Evolutionary conservation across 441 rosid genomes (phyloP), one percentile per base, ranked within the genome.

Genomic region (Aquilaria agallochum): DNA sequence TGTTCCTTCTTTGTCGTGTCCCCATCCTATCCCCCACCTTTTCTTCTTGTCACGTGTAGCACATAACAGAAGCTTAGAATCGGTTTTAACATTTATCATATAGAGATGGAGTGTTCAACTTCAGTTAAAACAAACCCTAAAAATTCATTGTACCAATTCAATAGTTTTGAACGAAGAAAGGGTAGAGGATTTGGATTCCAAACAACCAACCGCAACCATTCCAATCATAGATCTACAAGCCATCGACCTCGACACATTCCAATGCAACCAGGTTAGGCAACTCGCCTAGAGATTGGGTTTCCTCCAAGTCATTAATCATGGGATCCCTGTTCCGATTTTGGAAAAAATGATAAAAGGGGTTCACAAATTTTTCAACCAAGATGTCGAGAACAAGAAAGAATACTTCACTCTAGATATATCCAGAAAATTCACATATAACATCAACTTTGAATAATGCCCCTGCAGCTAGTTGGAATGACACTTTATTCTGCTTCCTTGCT

Each of bases 381-480:
- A 71, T 30, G 2, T 9, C 20, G 83, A 67, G 54, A 57, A 64
- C 20, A 85, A 73, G 71, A 76, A 51, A 42, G 42, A 55, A 12
- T 72, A 64, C 31, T 78, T 62, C 61, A 30, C 70, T 0, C 74
- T 82, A 33, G 85, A 80, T 57, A 0, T 2, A 2, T 13, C 15
- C 1, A 71, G 45, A 48, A 75, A 57, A 62, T 67, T 74, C 5
- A 42, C 20, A 4, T 80, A 76, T 31, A 63, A 64, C 32, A 74
- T 75, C 71, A 80, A 82, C 65, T 78, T 73, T 42, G 78, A 73
- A 69, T 33, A 50, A 10, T 0, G 55, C 78, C 13, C 71, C 69
- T 4, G 50, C 61, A 10, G 69, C 85, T 2, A 76, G 78, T 12
- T 80, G 83, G 85, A 80, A 77, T 31, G 88, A 80, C 58, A 40